These are phyloP conservation scores for Leccinum subatratum DNA, from an alignment of 1,284 basidiomycete genomes.

Conservation along the genomic window DNA sequence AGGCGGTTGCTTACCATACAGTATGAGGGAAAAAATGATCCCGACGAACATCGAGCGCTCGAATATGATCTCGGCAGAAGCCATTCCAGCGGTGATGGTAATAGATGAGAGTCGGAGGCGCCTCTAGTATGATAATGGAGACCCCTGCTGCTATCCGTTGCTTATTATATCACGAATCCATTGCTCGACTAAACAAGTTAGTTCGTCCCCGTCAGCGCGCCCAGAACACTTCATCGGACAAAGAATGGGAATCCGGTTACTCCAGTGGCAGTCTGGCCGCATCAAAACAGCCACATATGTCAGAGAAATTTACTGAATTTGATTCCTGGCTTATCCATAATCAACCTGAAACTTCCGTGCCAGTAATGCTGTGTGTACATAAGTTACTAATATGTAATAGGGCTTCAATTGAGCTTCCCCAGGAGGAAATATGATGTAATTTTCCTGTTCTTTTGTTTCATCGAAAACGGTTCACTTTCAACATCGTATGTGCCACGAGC, in stretches of 20 bases:
- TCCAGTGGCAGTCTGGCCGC: too few species aligned
- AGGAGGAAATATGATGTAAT: background rate
- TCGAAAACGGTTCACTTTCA: background rate
- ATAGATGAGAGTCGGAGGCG: background rate
- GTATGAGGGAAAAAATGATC: constrained; percentile 1
- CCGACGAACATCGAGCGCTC: constrained; percentile 10
- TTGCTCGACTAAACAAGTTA: background rate
- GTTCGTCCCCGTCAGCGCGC: background rate
- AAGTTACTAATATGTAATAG: too few species aligned
- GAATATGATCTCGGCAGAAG: constrained; percentile 1
- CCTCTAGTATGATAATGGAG: background rate
- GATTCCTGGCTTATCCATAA: background rate
- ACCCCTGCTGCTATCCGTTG: background rate
- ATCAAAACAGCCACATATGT: background rate
- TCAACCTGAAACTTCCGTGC: too few species aligned
- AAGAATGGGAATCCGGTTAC: background rate
- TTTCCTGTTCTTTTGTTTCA: too few species aligned
- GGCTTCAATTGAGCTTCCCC: too few species aligned
- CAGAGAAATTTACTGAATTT: background rate
- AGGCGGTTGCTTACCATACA: constrained; percentile 2
- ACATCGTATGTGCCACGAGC: background rate
- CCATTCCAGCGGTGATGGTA: background rate
- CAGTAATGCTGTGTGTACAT: too few species aligned
- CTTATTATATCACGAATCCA: background rate
- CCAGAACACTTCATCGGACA: background rate